A percentile compares a stretch with the other conserved stretches of the same genome.
phyloP scores from a whole-genome alignment of 306 rosid species.

The Ormosia semicastrata region DNA sequence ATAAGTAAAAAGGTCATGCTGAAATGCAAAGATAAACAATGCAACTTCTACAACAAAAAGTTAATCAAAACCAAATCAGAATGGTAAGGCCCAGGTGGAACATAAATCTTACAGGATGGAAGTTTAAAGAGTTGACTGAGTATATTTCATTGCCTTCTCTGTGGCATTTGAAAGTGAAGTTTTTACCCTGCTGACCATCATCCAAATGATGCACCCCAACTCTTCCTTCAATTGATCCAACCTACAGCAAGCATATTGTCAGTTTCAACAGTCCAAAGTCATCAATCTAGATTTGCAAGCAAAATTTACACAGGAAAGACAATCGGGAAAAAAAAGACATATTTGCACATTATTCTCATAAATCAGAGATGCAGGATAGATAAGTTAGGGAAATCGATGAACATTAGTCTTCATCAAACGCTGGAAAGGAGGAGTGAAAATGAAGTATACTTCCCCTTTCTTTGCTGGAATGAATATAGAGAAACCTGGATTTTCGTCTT shows the following conservation, averaged over 20 bases:
- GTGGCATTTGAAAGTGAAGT: constrained; percentile 96
- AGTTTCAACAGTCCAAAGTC: constrained; percentile 30
- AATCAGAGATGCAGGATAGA: background rate
- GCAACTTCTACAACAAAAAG: constrained; percentile 1
- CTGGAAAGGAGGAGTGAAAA: background rate
- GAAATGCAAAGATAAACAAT: background rate
- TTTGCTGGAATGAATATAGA: background rate
- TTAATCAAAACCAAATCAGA: background rate
- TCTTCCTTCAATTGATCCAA: constrained; percentile 96
- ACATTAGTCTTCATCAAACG: background rate
- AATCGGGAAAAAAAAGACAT: background rate
- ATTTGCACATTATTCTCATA: constrained; percentile 13
- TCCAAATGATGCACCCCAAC: constrained; percentile 98
- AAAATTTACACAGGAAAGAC: background rate
- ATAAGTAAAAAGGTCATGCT: background rate
- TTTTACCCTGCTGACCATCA: constrained; percentile 71
- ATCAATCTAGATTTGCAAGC: constrained; percentile 10
- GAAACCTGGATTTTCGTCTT: background rate
- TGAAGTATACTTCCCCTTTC: background rate
- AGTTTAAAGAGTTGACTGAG: constrained; percentile 90
- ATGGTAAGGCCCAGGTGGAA: constrained; percentile 5
- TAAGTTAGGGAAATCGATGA: constrained; percentile 3
- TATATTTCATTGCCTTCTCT: constrained; percentile 81
- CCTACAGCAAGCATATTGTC: constrained; percentile 44
- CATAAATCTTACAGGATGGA: constrained; percentile 82